Evolutionary conservation across 495 filamentous ascomycete genomes (phyloP).

Genomic region (Rhypophila decipiens): DNA sequence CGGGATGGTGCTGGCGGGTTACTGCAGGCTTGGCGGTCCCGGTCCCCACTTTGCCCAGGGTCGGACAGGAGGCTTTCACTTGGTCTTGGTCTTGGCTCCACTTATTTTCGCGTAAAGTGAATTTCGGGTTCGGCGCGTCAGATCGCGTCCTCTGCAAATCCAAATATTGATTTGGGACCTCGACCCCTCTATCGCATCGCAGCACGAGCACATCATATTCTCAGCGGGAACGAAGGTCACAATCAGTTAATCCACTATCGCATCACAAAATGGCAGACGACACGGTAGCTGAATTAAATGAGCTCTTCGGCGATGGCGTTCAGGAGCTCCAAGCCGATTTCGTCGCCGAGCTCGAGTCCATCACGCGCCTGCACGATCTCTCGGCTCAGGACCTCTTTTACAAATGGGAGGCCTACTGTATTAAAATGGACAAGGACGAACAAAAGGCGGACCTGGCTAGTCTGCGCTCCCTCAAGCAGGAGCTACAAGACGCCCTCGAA

Average conservation of each 20-base stretch:
- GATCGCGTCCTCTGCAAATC: slow-evolving; percentile 8
- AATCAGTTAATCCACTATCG: slow-evolving; percentile 10
- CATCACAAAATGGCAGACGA: slow-evolving; percentile 45
- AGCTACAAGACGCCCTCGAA: slow-evolving; percentile 77
- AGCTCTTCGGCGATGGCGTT: slow-evolving; percentile 55
- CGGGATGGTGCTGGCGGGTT: too few species aligned
- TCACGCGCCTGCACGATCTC: slow-evolving; percentile 73
- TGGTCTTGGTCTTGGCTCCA: not conserved
- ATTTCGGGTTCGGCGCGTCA: slow-evolving; percentile 10
- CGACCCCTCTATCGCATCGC: slow-evolving; percentile 1
- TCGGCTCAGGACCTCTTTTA: slow-evolving; percentile 78
- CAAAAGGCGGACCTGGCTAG: slow-evolving; percentile 62
- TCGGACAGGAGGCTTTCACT: not conserved
- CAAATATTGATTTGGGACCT: slow-evolving; percentile 5
- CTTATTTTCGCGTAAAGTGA: slow-evolving; percentile 23
- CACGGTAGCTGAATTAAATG: slow-evolving; percentile 54
- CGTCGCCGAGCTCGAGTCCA: slow-evolving; percentile 69
- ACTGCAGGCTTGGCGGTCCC: too few species aligned
- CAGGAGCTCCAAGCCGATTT: slow-evolving; percentile 60
- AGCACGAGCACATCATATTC: not conserved
- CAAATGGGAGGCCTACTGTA: slow-evolving; percentile 96
- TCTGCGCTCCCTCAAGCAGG: slow-evolving; percentile 71
- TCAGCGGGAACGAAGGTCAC: not conserved
- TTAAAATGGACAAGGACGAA: slow-evolving; percentile 78
- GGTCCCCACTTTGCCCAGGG: not conserved